phyloP scores from a whole-genome alignment of 108 stramenopile species.

The Stephanodiscus triporus region DNA sequence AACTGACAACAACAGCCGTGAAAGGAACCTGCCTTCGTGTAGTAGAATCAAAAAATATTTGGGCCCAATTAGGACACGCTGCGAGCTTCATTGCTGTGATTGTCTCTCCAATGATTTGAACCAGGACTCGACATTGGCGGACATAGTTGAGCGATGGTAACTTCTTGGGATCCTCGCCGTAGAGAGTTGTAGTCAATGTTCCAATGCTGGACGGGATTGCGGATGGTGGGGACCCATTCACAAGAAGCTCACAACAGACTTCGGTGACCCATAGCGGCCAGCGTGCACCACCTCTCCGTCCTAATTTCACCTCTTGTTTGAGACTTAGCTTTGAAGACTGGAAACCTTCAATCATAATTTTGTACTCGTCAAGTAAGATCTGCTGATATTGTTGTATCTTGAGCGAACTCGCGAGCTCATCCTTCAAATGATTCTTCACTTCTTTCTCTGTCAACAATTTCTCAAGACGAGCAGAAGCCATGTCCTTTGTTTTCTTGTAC shows the following conservation, averaged over 20 bases:
- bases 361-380: no score
- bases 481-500: no score
- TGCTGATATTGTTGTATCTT: no score
- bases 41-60: constrained; percentile 1
- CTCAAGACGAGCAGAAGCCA: no score
- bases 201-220: no score
- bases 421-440: no score
- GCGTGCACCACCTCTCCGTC: neutral
- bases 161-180: neutral
- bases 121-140: no score
- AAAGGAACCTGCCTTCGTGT: neutral
- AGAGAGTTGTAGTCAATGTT: neutral
- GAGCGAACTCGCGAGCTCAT: no score
- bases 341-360: no score
- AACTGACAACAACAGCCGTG: neutral
- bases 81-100: neutral
- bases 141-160: neutral
- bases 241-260: neutral
- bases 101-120: no score
- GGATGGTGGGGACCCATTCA: no score
- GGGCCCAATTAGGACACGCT: neutral
- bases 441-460: no score
- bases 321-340: neutral
- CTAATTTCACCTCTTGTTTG: neutral
- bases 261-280: neutral